These are phyloP conservation scores for Saccharum hybrid DNA, from an alignment of 202 grass and related monocot genomes.

Conservation along the genomic window DNA sequence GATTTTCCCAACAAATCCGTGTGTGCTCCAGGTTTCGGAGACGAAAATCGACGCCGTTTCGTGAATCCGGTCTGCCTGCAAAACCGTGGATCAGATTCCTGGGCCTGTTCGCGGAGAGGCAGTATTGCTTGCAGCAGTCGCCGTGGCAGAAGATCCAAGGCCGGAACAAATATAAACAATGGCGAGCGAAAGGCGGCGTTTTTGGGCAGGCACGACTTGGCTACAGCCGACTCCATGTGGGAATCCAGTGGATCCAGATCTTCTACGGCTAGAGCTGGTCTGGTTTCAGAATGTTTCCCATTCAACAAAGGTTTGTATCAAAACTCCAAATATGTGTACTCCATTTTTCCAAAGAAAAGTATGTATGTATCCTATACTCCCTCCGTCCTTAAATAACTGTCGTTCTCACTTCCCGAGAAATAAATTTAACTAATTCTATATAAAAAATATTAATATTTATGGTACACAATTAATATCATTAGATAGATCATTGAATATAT, in stretches of 20 bases:
- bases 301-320: no score
- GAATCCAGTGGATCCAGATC: not conserved
- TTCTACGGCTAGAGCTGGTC: not conserved
- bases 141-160: slow-evolving; percentile 35
- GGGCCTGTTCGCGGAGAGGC: not conserved
- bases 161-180: not conserved
- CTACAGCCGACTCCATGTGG: not conserved
- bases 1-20: slow-evolving; percentile 9
- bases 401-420: no score
- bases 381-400: no score
- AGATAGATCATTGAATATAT: no score
- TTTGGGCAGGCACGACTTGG: not conserved
- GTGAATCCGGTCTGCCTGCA: not conserved
- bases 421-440: no score
- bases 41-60: slow-evolving; percentile 11
- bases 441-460: no score
- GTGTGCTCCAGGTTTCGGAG: slow-evolving; percentile 45
- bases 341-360: no score
- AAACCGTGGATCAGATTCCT: slow-evolving; percentile 43
- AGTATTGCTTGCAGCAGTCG: not conserved
- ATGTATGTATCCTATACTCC: no score
- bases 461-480: no score
- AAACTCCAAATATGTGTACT: no score
- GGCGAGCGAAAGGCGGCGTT: not conserved
- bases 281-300: not conserved